Evolutionary conservation across 2,329 filamentous ascomycete species (phyloP).

Genomic region (Ophiostoma quercus): DNA sequence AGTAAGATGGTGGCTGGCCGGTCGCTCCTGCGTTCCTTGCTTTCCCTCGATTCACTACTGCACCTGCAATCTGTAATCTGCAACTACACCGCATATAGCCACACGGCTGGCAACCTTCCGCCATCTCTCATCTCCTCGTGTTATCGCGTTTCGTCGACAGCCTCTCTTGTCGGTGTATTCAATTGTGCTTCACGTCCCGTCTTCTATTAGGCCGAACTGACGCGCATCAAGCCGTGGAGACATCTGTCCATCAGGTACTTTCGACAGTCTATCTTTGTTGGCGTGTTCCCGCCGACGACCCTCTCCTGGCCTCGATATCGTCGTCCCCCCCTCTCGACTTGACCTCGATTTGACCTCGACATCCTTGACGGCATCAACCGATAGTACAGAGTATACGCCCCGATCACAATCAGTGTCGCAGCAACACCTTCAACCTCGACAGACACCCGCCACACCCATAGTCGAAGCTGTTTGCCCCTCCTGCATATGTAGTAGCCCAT

Average conservation of each 20-base stretch:
- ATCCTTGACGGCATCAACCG: background rate
- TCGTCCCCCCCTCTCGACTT: background rate
- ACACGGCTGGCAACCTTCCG: constrained; percentile 1
- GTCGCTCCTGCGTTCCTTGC: background rate
- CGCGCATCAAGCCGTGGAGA: background rate
- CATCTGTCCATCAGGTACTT: background rate
- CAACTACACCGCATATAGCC: background rate
- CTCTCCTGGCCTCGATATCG: background rate
- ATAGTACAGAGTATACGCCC: background rate
- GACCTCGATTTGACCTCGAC: background rate
- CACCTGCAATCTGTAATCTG: background rate
- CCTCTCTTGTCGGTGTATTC: background rate
- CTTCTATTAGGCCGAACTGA: background rate
- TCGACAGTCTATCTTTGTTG: background rate
- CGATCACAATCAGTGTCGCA: background rate
- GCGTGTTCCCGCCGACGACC: background rate
- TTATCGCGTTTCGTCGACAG: constrained; percentile 2
- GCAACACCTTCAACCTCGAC: background rate
- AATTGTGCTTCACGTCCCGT: background rate
- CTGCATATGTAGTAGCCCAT: background rate
- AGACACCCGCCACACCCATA: background rate
- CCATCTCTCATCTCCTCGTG: background rate
- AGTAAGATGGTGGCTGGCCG: background rate
- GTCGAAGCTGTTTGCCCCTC: background rate
- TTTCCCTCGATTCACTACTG: background rate